Percentiles rank a stretch among this genome's conserved stretches.
Evolutionary conservation across 441 rosid species (phyloP).

Genomic region (Brassica balearica): DNA sequence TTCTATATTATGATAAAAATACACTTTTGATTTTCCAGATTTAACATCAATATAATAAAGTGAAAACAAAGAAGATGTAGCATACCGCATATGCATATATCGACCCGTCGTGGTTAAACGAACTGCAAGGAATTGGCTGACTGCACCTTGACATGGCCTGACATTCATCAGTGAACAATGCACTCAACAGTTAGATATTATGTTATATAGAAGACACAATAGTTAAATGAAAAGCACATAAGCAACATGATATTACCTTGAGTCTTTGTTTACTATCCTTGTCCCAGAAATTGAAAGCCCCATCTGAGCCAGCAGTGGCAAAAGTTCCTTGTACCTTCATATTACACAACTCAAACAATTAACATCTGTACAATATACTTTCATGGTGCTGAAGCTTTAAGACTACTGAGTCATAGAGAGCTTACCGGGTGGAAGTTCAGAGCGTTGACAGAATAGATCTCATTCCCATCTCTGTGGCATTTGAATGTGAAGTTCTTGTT

Average conservation of each 20-base stretch:
- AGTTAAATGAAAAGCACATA: background rate
- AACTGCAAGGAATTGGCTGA: slow-evolving; percentile 84
- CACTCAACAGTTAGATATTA: background rate
- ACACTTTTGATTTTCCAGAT: background rate
- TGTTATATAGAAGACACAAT: background rate
- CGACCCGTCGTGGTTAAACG: slow-evolving; percentile 93
- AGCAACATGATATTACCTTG: slow-evolving; percentile 57
- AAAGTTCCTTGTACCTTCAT: slow-evolving; percentile 88
- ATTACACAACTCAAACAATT: slow-evolving; percentile 18
- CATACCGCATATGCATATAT: slow-evolving; percentile 87
- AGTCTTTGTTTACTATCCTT: slow-evolving; percentile 99
- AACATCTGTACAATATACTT: slow-evolving; percentile 20
- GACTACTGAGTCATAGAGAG: slow-evolving; percentile 15
- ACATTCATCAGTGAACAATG: slow-evolving; percentile 28
- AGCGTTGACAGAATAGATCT: slow-evolving; percentile 89
- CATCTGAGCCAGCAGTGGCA: slow-evolving; percentile 98
- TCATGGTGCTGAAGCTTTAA: slow-evolving; percentile 1
- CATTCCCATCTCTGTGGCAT: slow-evolving; percentile 89
- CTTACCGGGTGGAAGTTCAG: slow-evolving; percentile 96
- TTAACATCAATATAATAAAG: background rate
- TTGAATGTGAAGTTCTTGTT: slow-evolving; percentile 89
- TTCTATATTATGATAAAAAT: background rate
- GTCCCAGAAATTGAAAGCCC: slow-evolving; percentile 98
- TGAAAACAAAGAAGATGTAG: slow-evolving; percentile 13
- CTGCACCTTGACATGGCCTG: slow-evolving; percentile 94